These are phyloP conservation scores for Abrus precatorius DNA, from an alignment of 306 rosid species.

Conservation along the genomic window DNA sequence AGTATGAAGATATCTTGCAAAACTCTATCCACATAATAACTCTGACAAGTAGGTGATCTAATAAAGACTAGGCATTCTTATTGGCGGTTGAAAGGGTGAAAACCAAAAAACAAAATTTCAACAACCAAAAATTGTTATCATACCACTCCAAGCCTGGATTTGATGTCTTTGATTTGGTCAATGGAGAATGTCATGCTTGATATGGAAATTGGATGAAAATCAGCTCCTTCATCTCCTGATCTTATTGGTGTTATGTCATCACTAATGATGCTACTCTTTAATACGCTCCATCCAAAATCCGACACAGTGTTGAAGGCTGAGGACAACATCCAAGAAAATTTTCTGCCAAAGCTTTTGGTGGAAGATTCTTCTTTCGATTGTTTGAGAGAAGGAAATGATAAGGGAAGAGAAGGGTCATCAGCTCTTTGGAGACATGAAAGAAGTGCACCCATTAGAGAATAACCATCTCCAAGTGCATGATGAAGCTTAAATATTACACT, in stretches of 20 bases:
- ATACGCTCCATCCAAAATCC: slow-evolving; percentile 58
- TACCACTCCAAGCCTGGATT: slow-evolving; percentile 70
- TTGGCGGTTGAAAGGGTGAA: not conserved
- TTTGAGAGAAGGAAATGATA: slow-evolving; percentile 59
- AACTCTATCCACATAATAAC: not conserved
- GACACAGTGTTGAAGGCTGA: slow-evolving; percentile 46
- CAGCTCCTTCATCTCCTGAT: slow-evolving; percentile 49
- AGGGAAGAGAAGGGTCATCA: slow-evolving; percentile 63
- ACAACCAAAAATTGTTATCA: slow-evolving; percentile 1
- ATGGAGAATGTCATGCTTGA: slow-evolving; percentile 55
- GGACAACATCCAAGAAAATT: slow-evolving; percentile 38
- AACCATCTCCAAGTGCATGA: slow-evolving; percentile 81
- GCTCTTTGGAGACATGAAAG: slow-evolving; percentile 65
- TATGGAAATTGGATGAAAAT: slow-evolving; percentile 51
- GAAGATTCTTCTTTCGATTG: slow-evolving; percentile 13
- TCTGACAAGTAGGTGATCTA: slow-evolving; percentile 13
- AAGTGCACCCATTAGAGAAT: slow-evolving; percentile 71
- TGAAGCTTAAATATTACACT: slow-evolving; percentile 59
- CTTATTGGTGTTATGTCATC: slow-evolving; percentile 70
- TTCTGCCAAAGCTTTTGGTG: not conserved
- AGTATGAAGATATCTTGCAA: no score
- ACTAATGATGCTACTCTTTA: slow-evolving; percentile 54
- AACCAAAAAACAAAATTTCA: not conserved
- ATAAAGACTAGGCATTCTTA: not conserved
- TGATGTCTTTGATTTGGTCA: slow-evolving; percentile 61